These are phyloP conservation scores for Leccinum longicurvipes DNA, from an alignment of 768 basidiomycete genomes.

Conservation along the genomic window DNA sequence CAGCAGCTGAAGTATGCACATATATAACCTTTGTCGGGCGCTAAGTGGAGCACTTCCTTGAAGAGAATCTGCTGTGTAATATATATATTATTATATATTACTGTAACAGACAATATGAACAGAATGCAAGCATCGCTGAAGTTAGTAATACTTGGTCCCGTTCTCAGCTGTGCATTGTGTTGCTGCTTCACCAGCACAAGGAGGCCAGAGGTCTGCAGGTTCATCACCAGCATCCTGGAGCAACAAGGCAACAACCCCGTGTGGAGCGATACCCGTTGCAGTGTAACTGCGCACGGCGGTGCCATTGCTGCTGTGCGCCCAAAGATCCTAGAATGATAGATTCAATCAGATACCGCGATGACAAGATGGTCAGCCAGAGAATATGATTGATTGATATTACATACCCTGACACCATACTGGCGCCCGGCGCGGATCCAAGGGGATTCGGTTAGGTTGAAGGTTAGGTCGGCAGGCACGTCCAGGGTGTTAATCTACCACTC, in stretches of 20 bases:
- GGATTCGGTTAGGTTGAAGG: constrained; percentile 62
- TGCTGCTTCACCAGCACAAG: constrained; percentile 43
- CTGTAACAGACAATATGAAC: no score
- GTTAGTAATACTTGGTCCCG: constrained; percentile 41
- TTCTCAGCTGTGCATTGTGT: constrained; percentile 59
- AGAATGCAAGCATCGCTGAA: no score
- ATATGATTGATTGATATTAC: no score
- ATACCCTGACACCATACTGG: constrained; percentile 58
- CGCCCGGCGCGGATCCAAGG: constrained; percentile 67
- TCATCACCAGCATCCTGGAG: constrained; percentile 67
- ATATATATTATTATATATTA: no score
- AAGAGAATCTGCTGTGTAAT: no score
- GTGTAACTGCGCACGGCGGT: constrained; percentile 57
- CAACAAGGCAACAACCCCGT: constrained; percentile 64
- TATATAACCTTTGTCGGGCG: not conserved
- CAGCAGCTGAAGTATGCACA: not conserved
- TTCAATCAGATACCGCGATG: not conserved
- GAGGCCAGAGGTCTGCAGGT: constrained; percentile 53
- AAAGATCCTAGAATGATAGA: constrained; percentile 50
- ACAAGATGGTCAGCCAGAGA: not conserved
- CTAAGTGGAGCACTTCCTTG: no score
- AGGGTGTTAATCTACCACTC: constrained; percentile 51
- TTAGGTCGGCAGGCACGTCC: constrained; percentile 50
- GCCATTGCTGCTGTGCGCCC: constrained; percentile 68
- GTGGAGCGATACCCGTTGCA: constrained; percentile 48